Evolutionary conservation across 768 basidiomycete genomes (phyloP), one percentile per base, ranked within the genome.

Genomic region (Boletellus sp.): DNA sequence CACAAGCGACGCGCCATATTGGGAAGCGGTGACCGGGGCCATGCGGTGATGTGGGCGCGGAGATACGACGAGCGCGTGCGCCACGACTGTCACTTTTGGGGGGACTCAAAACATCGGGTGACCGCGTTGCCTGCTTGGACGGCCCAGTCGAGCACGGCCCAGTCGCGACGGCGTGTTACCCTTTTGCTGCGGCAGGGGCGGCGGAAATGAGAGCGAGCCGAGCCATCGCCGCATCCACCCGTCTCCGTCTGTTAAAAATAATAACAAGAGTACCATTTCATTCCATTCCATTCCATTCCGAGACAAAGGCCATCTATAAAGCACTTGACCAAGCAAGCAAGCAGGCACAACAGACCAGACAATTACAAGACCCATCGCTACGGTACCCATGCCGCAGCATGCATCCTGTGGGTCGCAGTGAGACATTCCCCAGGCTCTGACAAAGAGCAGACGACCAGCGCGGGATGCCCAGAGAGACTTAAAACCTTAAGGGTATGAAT

Each of bases 271-370:
- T 28, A 6, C 26, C 9, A 28, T 28, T 24, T 13, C 39, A 47
- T 54, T 55, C 46, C 53, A 51, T 53, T 24, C 16, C 39, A 47
- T 54, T 55, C 46, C 53, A 51, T 53, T 50, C 24, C 33, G 19
- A 47, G 26, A 64, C 47, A 54, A 45, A n/a, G 9, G 12, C 47
- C 17, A 26, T 57, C 55, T 64, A 63, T 26, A 58, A 59, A 55
- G 62, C 63, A 51, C 59, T 68, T 66, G 72, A 55, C 69, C 61
- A 63, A 52, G n/a, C n/a, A n/a, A 69, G 70, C 71, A 71, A 61
- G 67, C 56, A 48, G 32, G 38, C 42, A 56, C 50, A 53, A 51
- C 45, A 45, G 8, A 16, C 4, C 42, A 56, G 48, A 55, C 46
- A 47, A 47, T 33, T 6, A 17, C 42, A 40, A 40, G 34, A 42